Conservation (phyloP, 305 asterid genomes). For the Fraxinus baroniana region DNA sequence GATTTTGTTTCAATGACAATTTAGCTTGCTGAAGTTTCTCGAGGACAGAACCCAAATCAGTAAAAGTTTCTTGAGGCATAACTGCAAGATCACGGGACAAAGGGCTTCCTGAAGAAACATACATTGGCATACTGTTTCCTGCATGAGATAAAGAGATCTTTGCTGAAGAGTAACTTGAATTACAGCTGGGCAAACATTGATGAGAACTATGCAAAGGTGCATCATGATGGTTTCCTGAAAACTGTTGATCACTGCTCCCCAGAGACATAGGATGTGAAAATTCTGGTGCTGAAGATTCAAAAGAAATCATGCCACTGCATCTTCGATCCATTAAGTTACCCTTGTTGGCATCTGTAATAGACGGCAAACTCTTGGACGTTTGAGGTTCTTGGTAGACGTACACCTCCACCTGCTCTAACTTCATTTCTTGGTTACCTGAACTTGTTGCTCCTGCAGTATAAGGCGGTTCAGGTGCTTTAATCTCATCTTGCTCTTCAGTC, state of each 20-base stretch:
- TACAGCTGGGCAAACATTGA: constrained; percentile 16
- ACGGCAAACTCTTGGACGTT: constrained; percentile 20
- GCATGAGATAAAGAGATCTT: constrained; percentile 20
- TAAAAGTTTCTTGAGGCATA: constrained; percentile 39
- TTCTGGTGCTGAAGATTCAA: constrained; percentile 41
- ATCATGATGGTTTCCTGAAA: constrained; percentile 26
- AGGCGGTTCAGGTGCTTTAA: constrained; percentile 32
- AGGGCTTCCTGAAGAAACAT: constrained; percentile 28
- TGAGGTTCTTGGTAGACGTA: constrained; percentile 22
- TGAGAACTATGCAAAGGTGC: constrained; percentile 23
- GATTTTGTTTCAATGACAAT: constrained; percentile 53
- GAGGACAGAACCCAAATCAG: constrained; percentile 54
- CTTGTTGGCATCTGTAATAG: constrained; percentile 25
- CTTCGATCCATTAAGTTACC: constrained; percentile 29
- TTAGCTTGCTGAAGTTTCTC: constrained; percentile 73
- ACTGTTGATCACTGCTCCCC: constrained; percentile 29
- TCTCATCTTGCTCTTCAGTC: constrained; percentile 68
- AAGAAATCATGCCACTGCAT: constrained; percentile 23
- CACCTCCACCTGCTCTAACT: constrained; percentile 24
- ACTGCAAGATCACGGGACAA: constrained; percentile 43
- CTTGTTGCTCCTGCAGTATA: constrained; percentile 22
- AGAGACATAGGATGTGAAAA: constrained; percentile 39
- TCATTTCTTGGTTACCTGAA: constrained; percentile 23
- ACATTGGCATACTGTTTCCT: constrained; percentile 16
- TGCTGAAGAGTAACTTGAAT: constrained; percentile 20